Evolutionary conservation across 2,329 filamentous ascomycete species (phyloP).

Genomic region (Colletotrichum endophyticum): DNA sequence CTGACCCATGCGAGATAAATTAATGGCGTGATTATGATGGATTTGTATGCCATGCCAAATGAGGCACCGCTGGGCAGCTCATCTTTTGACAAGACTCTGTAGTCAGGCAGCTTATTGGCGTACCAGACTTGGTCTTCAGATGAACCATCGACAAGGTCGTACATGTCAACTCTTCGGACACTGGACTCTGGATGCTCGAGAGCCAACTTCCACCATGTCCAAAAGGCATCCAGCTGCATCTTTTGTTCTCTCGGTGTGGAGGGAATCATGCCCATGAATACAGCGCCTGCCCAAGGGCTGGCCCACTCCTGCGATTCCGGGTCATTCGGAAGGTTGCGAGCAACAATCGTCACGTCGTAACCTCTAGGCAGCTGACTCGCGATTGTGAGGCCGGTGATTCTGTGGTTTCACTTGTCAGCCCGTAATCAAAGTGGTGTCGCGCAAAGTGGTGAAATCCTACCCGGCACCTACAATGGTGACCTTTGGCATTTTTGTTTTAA

Average conservation of each 20-base stretch:
- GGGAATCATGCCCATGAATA: not conserved
- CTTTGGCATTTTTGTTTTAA: not conserved
- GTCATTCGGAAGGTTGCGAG: not conserved
- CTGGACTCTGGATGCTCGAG: not conserved
- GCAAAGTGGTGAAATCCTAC: not conserved
- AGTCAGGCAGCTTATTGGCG: not conserved
- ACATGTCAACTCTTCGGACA: not conserved
- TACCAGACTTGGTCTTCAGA: not conserved
- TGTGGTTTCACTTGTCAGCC: not conserved
- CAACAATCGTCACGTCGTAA: not conserved
- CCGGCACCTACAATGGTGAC: not conserved
- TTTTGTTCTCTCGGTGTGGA: not conserved
- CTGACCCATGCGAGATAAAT: not conserved
- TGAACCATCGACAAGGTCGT: not conserved
- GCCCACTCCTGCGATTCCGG: not conserved
- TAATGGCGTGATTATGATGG: not conserved
- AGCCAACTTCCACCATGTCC: not conserved
- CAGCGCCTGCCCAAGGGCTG: not conserved
- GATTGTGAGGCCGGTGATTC: not conserved
- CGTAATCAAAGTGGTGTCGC: not conserved
- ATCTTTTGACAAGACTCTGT: not conserved
- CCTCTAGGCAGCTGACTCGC: not conserved
- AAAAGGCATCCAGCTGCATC: not conserved
- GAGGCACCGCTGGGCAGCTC: not conserved
- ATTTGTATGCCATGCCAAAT: not conserved